These are phyloP conservation scores for Hippophae tibetana DNA, from an alignment of 306 rosid genomes.

Conservation along the genomic window DNA sequence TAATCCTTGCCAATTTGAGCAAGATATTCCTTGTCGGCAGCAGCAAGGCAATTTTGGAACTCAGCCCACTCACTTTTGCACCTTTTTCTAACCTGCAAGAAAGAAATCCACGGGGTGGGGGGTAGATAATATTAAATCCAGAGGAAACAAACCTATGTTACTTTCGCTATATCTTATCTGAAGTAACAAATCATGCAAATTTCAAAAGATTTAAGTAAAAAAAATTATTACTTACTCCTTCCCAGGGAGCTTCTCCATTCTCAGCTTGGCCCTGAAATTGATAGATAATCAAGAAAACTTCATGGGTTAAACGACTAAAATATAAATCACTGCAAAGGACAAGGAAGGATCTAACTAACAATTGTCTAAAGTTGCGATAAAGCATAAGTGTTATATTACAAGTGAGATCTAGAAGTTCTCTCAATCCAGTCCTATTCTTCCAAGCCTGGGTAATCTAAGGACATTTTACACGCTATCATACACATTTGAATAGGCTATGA, in stretches of 20 bases:
- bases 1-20: slow-evolving; percentile 27
- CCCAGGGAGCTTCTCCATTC: slow-evolving; percentile 53
- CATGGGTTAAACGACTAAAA: neutral
- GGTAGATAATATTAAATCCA: neutral
- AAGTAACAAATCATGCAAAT: neutral
- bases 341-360: no score
- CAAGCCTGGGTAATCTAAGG: no score
- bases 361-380: no score
- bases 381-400: no score
- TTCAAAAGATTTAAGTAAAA: neutral
- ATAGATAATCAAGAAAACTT: slow-evolving; percentile 1
- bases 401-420: no score
- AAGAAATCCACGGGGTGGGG: neutral
- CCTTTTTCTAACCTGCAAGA: slow-evolving; percentile 70
- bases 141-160: neutral
- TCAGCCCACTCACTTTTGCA: slow-evolving; percentile 89
- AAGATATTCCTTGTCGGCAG: slow-evolving; percentile 55
- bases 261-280: slow-evolving; percentile 57
- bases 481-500: no score
- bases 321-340: neutral
- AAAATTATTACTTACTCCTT: slow-evolving; percentile 49
- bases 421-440: no score
- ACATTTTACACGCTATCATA: no score
- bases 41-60: slow-evolving; percentile 65
- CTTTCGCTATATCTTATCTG: no score